Base-by-base conservation (phyloP, 2,329 filamentous ascomycete species). In the Blastomyces gilchristii region DNA sequence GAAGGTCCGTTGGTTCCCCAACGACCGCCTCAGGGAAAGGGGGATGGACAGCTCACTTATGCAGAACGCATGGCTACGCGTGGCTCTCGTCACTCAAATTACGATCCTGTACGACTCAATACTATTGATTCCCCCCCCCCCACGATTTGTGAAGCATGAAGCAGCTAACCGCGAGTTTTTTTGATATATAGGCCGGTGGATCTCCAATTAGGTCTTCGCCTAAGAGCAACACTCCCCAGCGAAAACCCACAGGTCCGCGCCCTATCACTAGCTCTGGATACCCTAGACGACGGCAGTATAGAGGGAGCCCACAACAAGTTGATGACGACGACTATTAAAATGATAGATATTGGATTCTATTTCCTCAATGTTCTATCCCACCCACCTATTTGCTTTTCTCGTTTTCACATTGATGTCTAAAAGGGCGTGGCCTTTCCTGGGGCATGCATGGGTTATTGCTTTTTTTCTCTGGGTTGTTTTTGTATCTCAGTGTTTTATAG, bases 1-100 rank as follows among this genome's bases (percentile, higher is more conserved):
- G 80, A 84, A 28, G 84, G 83, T 0, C 84, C 85, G 6, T 74
- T 87, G 56, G 75, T 87, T 28, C 84, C 85, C 16, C 79, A 80
- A 56, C 76, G 78, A 45, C 74, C 78, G 9, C 72, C 74, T 34
- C 80, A 78, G 67, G 67, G 71, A 61, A 71, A 71, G 52, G 72
- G 74, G 60, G 72, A 72, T 28, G 71, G 74, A 31, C 72, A 74
- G 37, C 69, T 69, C 45, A 72, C 71, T 7, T 76, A 78, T 67
- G 71, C 71, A 53, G 76, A 79, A 63, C 77, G 77, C 63, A 72
- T 77, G 64, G 71, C 71, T 63, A 74, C 76, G 64, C 71, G 74
- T 63, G 67, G 67, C 62, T 68, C 68, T 52, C 67, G 66, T 56
- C 65, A 67, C 37, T 69, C 68, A 61, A 58, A 43, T 43, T 67